Percentiles rank a stretch among this genome's conserved stretches.
phyloP scores from a whole-genome alignment of 352 stramenopile species.

The Phytopythium aichiense region DNA sequence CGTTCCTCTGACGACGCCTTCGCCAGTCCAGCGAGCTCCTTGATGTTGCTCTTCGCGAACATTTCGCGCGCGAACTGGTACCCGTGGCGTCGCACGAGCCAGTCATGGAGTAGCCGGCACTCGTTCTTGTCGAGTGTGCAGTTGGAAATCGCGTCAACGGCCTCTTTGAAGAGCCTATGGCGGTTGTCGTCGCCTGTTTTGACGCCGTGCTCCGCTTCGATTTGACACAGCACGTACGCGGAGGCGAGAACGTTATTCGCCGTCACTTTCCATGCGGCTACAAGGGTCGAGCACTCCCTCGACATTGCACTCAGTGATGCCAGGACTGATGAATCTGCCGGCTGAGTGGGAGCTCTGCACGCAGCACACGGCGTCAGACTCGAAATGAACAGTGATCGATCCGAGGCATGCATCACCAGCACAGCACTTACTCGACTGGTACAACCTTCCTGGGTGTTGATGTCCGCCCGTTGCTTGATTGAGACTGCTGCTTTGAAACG shows the following conservation, averaged over 20 bases:
- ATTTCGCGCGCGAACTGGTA: slow-evolving; percentile 51
- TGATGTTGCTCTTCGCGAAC: slow-evolving; percentile 43
- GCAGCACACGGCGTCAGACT: background rate
- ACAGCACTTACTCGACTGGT: slow-evolving; percentile 24
- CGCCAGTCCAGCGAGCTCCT: slow-evolving; percentile 14
- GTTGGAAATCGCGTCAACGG: slow-evolving; percentile 13
- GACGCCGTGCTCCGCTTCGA: background rate
- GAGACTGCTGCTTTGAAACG: background rate
- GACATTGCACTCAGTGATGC: background rate
- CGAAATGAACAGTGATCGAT: no score
- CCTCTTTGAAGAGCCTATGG: slow-evolving; percentile 18
- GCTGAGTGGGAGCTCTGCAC: slow-evolving; percentile 4
- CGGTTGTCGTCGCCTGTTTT: background rate
- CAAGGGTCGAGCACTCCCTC: slow-evolving; percentile 17
- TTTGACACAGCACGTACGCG: slow-evolving; percentile 15
- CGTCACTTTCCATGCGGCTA: slow-evolving; percentile 48
- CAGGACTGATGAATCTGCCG: background rate
- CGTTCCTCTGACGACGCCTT: slow-evolving; percentile 30
- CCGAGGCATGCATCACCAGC: background rate
- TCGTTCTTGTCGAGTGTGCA: slow-evolving; percentile 14
- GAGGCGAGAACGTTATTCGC: slow-evolving; percentile 48
- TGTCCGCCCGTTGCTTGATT: slow-evolving; percentile 5
- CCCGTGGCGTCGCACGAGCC: slow-evolving; percentile 34
- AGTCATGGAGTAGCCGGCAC: slow-evolving; percentile 22
- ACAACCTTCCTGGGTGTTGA: slow-evolving; percentile 33